Base-by-base conservation (phyloP, 306 rosid genomes). In the Cucurbita argyrosperma region DNA sequence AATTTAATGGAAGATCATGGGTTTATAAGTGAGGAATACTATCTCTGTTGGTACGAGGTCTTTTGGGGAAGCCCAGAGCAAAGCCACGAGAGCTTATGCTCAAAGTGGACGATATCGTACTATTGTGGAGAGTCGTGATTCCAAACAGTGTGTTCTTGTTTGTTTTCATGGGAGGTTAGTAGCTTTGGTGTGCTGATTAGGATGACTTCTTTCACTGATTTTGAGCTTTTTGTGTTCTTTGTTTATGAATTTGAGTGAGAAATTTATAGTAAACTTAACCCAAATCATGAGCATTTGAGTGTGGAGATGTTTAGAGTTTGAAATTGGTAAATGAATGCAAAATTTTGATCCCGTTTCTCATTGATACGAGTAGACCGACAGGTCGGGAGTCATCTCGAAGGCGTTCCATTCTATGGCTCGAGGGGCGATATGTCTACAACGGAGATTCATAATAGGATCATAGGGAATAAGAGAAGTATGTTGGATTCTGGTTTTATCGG, bases 351-450 rank as follows among this genome's bases (percentile, higher is more conserved):
- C 35, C n/a, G 78, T 76, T 66, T 52, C 72, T 77, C 82, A 47
- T 80, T 68, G 57, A 21, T 69, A 69, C 30, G 57, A 15, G 71
- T 82, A 88, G 98, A 90, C 76, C 87, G 92, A 80, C 96, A 89
- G 77, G 86, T 76, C 47, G 90, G 88, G 58, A 88, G 83, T 82
- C 98, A 92, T 87, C 92, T 92, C 0, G 96, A 90, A 83, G 98
- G 96, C 56, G 86, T 92, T 81, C 96, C 98, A 38, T 90, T 83
- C 77, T 92, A 90, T 83, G 89, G 96, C 39, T 85, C 91, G 0
- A 88, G 96, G 78, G 88, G 90, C 76, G 96, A 92, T 63, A 81
- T 90, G 74, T 88, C 96, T 14, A 88, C 84, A 72, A 69, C 82
- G 8, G 96, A 90, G 84, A 85, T 88, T 16, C 85, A 86, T 71